Conservation (phyloP, 2,329 filamentous ascomycete species). For the Aspergillus transmontanensis region DNA sequence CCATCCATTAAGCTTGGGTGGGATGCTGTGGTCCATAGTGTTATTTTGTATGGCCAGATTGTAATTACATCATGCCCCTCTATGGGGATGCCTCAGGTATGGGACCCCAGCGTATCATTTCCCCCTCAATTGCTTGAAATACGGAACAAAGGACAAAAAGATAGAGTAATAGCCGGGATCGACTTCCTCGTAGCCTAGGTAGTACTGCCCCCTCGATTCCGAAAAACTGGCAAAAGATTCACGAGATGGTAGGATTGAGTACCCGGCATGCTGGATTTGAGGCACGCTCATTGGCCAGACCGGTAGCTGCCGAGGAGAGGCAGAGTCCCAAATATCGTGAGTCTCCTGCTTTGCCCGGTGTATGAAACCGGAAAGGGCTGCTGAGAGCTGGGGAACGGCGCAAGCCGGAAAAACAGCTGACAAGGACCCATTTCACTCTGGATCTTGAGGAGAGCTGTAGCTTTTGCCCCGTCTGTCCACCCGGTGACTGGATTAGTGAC, state of each 20-base stretch:
- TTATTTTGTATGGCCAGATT: neutral
- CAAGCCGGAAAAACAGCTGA: conserved; percentile 31
- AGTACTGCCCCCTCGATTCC: conserved; percentile 17
- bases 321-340: conserved; percentile 33
- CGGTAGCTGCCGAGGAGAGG: conserved; percentile 32
- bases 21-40: conserved; percentile 6
- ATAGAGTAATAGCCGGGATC: conserved; percentile 8
- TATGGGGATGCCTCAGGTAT: neutral
- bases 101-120: neutral
- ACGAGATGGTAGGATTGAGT: conserved; percentile 27
- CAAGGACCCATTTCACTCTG: conserved; percentile 14
- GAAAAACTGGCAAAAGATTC: conserved; percentile 33
- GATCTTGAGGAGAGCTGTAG: conserved; percentile 17
- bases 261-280: conserved; percentile 23
- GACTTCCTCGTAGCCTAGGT: conserved; percentile 24
- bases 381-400: conserved; percentile 32
- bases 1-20: conserved; percentile 5
- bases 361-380: conserved; percentile 45
- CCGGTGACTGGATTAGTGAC: conserved; percentile 33
- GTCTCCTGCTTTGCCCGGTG: conserved; percentile 47
- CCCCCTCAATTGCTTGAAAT: neutral
- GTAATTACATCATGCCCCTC: conserved; percentile 21
- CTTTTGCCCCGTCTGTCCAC: conserved; percentile 30
- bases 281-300: conserved; percentile 31
- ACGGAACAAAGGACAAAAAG: neutral